phyloP scores from a whole-genome alignment of 2,329 filamentous ascomycete genomes.

The Grosmannia clavigera region DNA sequence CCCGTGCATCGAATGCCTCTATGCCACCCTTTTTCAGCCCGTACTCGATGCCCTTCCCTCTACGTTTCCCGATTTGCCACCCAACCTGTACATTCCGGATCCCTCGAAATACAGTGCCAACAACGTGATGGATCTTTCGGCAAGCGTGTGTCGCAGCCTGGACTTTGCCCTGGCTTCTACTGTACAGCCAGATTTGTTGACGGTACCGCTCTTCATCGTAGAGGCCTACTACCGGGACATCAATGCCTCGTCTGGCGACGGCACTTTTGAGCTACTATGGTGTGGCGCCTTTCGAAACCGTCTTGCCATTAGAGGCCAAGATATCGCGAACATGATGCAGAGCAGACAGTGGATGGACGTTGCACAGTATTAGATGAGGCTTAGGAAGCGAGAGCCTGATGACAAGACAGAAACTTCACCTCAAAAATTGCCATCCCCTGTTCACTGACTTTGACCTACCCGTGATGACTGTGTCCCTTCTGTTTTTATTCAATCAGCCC shows the following conservation, averaged over 20 bases:
- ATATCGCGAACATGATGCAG: constrained; percentile 26
- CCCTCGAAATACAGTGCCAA: constrained; percentile 17
- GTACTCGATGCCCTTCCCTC: constrained; percentile 27
- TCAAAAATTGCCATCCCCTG: not conserved
- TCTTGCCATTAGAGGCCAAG: constrained; percentile 27
- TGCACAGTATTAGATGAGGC: constrained; percentile 10
- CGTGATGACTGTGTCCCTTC: not conserved
- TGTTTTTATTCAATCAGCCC: not conserved
- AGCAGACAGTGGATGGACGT: constrained; percentile 25
- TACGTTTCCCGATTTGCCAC: constrained; percentile 21
- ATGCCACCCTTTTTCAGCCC: constrained; percentile 31
- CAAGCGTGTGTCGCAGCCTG: constrained; percentile 36
- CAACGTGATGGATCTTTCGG: constrained; percentile 31
- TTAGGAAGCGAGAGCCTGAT: not conserved
- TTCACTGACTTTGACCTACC: not conserved
- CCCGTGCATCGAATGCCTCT: constrained; percentile 32
- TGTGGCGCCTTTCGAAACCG: constrained; percentile 30
- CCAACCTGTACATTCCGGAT: constrained; percentile 27
- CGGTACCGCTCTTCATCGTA: constrained; percentile 29
- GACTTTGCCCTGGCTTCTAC: constrained; percentile 32
- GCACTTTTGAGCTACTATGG: constrained; percentile 34
- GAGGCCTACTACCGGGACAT: constrained; percentile 29
- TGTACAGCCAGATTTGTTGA: constrained; percentile 33
- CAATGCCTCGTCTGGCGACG: constrained; percentile 25
- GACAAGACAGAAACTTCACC: not conserved